Evolutionary conservation across 2,329 filamentous ascomycete species (phyloP), one percentile per base, ranked within the genome.

Genomic region (Fusarium nygamai): DNA sequence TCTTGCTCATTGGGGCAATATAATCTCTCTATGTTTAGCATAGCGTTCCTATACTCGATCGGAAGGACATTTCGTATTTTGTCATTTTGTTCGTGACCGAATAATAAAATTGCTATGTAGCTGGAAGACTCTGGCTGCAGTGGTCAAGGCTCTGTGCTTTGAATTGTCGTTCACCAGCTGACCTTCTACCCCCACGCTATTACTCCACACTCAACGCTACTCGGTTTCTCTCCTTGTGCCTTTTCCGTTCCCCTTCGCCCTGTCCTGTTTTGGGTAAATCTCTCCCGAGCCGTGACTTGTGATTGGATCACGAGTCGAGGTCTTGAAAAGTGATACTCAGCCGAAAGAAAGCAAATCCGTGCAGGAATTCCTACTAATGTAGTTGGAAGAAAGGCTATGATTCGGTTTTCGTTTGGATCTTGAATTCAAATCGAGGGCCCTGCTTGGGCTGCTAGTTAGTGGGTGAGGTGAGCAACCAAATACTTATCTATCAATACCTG

Each of bases 121-220:
- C 44, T 61, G 53, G 72, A 70, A 63, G 62, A 47, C 61, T 61
- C 41, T 74, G 60, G 67, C 62, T 60, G 39, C 29, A 31, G 44
- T 64, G 63, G 53, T 60, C 64, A 57, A 66, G 67, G 46, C 63
- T 71, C 46, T 54, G 64, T 64, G 60, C 54, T 58, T 29, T 60
- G 34, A 62, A 48, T 53, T 39, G 61, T 58, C 50, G 36, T 44
- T 64, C 53, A 69, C 71, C 72, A 73, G 69, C 65, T 75, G 72
- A 75, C 69, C 72, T 70, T 70, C 39, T 58, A 54, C 72, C 72
- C 72, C 72, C 72, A 75, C 72, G 72, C 43, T 39, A 29, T 36
- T 48, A 65, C 68, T 63, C 72, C 72, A 72, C 72, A 72, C 61
- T 67, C 34, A 50, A 65, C 64, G 66, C 72, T 66, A 75, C 72